Base-by-base conservation (phyloP, 306 rosid genomes). In the Trifolium subterraneum region DNA sequence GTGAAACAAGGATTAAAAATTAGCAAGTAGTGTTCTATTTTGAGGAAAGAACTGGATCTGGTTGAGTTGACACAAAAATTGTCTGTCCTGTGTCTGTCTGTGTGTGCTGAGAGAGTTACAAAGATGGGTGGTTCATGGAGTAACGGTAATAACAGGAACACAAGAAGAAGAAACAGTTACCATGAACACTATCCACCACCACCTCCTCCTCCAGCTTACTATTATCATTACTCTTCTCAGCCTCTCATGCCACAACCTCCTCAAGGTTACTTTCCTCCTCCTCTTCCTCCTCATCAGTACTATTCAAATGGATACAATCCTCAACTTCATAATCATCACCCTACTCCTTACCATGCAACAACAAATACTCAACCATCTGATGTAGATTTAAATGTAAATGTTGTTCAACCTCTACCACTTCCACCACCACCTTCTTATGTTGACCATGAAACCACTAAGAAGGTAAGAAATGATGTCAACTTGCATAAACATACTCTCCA, bases 41-140 rank as follows among this genome's bases (percentile, higher is more conserved):
- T 9, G 60, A 18, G 29, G 23, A 19, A 52, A 61, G 6, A 61
- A n/a, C 4, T 35, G 44, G 67, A 61, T 61, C 67, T 61, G 44
- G 23, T 6, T n/a, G 22, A 15, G 35, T 54, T 19, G 60, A 54
- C 60, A 54, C 15, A 52, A 35, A 2, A 20, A 47, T 47, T 8
- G 6, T 52, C 14, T 8, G 6, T 52, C 14, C 7, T 22, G 62
- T 55, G 13, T 18, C 14, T 3, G 59, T 50, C 25, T 22, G 56
- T 50, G 3, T 50, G 23, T 50, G 8, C 48, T 8, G 3, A n/a
- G n/a, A n/a, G n/a, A n/a, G n/a, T n/a, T n/a, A n/a, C n/a, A n/a
- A n/a, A 38, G 16, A 93, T 91, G 98, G 97, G 98, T 35, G 84
- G 68, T 84, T 91, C 93, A n/a, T 80, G 88, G 88, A 84, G 97